phyloP scores from a whole-genome alignment of 441 rosid genomes.

The Geranium incanum region DNA sequence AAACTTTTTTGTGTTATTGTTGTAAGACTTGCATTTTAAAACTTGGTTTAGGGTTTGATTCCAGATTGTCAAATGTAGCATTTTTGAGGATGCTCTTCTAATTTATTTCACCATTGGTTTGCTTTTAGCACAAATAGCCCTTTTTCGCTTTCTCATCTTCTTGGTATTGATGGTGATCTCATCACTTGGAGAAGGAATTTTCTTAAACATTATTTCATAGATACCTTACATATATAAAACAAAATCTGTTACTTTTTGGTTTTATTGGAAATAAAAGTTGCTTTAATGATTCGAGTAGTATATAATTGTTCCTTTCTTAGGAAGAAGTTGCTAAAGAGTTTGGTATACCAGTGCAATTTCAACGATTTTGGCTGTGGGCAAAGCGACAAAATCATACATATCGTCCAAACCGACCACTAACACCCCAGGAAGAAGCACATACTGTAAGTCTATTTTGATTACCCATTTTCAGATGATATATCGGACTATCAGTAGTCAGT shows the following conservation, averaged over 20 bases:
- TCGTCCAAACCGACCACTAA: slow-evolving; percentile 45
- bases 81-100: neutral
- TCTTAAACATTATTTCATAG: neutral
- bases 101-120: neutral
- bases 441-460: slow-evolving; percentile 28
- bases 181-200: neutral
- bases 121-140: neutral
- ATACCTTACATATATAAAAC: neutral
- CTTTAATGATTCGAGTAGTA: neutral
- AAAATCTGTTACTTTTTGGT: neutral
- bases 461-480: slow-evolving; percentile 5
- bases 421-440: slow-evolving; percentile 36
- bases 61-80: neutral
- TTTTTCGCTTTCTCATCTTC: neutral
- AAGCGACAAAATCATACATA: slow-evolving; percentile 48
- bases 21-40: neutral
- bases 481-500: neutral
- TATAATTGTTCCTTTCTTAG: slow-evolving; percentile 21
- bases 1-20: neutral
- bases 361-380: slow-evolving; percentile 55
- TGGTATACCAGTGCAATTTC: slow-evolving; percentile 43
- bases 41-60: neutral
- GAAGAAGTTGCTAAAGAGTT: slow-evolving; percentile 49
- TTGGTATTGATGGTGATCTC: neutral
- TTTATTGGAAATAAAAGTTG: neutral